A percentile compares a stretch with the other conserved stretches of the same genome.
These are phyloP conservation scores for Gyromitra esculenta DNA, from an alignment of 2,329 filamentous ascomycete species.

Conservation along the genomic window DNA sequence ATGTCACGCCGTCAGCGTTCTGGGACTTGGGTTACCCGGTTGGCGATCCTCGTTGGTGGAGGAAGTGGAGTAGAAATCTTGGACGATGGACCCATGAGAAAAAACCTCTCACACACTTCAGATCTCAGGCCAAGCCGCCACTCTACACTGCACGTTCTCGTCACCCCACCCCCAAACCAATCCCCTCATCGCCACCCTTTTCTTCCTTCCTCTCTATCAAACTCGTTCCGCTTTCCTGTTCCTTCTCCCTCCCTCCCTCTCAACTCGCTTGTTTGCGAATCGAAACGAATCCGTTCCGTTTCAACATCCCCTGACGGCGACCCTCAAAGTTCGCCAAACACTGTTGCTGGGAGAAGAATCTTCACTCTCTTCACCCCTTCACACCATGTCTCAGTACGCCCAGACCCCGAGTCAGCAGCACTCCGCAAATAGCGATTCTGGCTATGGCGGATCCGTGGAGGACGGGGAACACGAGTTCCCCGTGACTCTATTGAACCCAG, in stretches of 20 bases:
- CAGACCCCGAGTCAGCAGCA: conserved; percentile 42
- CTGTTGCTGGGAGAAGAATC: conserved; percentile 42
- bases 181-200: conserved; percentile 40
- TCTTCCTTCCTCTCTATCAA: conserved; percentile 17
- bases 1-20: conserved; percentile 25
- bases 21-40: conserved; percentile 31
- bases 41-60: conserved; percentile 28
- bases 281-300: conserved; percentile 43
- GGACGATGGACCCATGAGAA: conserved; percentile 29
- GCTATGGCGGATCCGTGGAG: conserved; percentile 84
- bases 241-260: conserved; percentile 11
- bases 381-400: conserved; percentile 52
- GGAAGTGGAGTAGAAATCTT: conserved; percentile 25
- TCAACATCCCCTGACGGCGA: conserved; percentile 30
- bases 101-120: conserved; percentile 28
- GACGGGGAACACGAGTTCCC: conserved; percentile 62
- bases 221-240: conserved; percentile 34
- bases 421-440: conserved; percentile 71
- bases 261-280: conserved; percentile 34
- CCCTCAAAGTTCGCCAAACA: conserved; percentile 28
- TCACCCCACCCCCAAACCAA: conserved; percentile 41
- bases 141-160: conserved; percentile 31
- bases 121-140: conserved; percentile 28
- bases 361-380: conserved; percentile 33
- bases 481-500: conserved; percentile 50